Conservation (phyloP, 129 eudicot species). For the Gnaphalium uliginosum region DNA sequence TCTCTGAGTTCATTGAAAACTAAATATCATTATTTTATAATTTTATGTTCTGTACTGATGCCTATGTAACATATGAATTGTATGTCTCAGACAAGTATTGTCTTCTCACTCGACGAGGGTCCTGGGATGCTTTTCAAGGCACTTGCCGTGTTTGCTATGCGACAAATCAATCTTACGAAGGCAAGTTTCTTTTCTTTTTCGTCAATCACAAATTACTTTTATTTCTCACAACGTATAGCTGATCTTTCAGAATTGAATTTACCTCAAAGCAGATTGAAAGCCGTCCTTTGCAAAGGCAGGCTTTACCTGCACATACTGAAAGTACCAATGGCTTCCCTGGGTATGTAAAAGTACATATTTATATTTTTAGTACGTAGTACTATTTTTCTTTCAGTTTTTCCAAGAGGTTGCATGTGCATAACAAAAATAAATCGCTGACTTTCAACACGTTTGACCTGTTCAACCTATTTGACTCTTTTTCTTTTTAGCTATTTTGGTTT, state of each 20-base stretch:
- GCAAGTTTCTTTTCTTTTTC: constrained; percentile 18
- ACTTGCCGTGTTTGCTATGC: constrained; percentile 93
- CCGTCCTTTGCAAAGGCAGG: constrained; percentile 78
- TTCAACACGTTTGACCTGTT: not conserved
- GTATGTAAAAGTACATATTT: constrained; percentile 38
- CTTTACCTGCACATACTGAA: constrained; percentile 61
- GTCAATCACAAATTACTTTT: not conserved
- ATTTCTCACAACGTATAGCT: not conserved
- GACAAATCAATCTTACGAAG: constrained; percentile 89
- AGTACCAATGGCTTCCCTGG: constrained; percentile 52
- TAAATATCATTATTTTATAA: not conserved
- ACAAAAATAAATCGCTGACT: not conserved
- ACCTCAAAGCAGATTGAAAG: constrained; percentile 73
- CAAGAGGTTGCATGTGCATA: no score
- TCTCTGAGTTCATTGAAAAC: not conserved
- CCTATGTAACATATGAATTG: constrained; percentile 14
- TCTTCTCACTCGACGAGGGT: constrained; percentile 93
- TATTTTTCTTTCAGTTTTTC: no score
- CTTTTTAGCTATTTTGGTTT: not conserved
- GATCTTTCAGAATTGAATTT: constrained; percentile 11
- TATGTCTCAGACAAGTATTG: constrained; percentile 77
- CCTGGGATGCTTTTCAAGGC: constrained; percentile 98
- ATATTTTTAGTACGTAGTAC: not conserved
- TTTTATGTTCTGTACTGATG: not conserved
- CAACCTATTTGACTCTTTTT: not conserved